Percentiles rank a stretch among this genome's conserved stretches.
phyloP scores from a whole-genome alignment of 345 rosid species.

The Citrus medica region DNA sequence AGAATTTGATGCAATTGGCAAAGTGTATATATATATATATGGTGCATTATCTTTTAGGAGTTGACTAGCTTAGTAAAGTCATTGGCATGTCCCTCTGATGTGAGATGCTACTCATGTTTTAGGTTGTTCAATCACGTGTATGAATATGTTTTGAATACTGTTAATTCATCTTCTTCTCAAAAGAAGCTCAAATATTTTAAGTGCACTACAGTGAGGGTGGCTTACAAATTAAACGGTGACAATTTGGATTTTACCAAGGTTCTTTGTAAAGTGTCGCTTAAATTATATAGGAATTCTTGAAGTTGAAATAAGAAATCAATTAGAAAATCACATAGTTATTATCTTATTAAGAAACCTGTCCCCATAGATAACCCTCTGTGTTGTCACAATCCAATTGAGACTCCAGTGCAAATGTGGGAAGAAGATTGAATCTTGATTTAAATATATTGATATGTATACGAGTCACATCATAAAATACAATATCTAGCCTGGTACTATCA shows the following conservation, averaged over 20 bases:
- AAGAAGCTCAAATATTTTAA: background rate
- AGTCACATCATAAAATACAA: background rate
- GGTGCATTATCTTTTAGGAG: slow-evolving; percentile 6
- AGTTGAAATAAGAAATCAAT: background rate
- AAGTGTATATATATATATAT: background rate
- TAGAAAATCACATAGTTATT: background rate
- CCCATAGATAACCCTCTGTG: background rate
- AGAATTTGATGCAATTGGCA: background rate
- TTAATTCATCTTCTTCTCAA: background rate
- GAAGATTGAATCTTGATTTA: background rate
- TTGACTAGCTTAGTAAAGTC: slow-evolving; percentile 18
- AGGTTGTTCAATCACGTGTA: background rate
- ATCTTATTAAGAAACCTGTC: background rate
- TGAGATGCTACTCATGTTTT: slow-evolving; percentile 25
- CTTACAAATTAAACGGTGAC: background rate
- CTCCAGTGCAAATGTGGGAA: background rate
- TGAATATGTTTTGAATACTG: background rate
- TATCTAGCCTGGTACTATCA: background rate
- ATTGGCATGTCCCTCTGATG: background rate
- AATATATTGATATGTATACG: background rate
- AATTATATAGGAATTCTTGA: no score
- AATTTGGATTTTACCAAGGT: background rate
- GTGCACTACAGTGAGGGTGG: background rate
- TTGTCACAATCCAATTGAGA: slow-evolving; percentile 9
- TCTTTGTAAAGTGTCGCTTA: background rate